Evolutionary conservation across 345 rosid genomes (phyloP), one percentile per base, ranked within the genome.

Genomic region (Microcos paniculata): DNA sequence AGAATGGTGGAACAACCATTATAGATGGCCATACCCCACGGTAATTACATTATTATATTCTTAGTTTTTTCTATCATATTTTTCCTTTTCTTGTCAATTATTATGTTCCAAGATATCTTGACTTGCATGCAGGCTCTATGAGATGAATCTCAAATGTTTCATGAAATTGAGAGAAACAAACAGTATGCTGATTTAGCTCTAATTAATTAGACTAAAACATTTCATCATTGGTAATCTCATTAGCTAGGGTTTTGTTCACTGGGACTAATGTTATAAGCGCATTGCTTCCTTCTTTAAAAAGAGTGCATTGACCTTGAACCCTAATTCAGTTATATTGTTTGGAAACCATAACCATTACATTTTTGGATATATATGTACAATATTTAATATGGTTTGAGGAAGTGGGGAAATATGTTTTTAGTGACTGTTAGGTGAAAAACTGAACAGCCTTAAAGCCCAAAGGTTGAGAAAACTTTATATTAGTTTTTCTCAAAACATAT

Each of bases 21-120:
- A 55, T 66, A 72, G 82, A 80, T 90, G 94, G 94, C 94, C 94
- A 26, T 90, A 90, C 82, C 94, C 94, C 1, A 88, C 94, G 82
- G 94, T 90, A 77, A 75, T 19, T 61, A 61, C 30, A 24, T 0
- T n/a, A 14, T 16, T 1, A 35, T n/a, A n/a, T 21, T 59, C 26
- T 26, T 3, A 24, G 53, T 48, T 11, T 48, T 48, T 48, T 16
- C 53, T n/a, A n/a, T 31, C 16, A 1, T 26, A 10, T 46, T 31
- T 3, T 28, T 19, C 12, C 51, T 66, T n/a, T n/a, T n/a, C n/a
- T n/a, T n/a, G n/a, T n/a, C n/a, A n/a, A n/a, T n/a, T n/a, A n/a
- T n/a, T n/a, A n/a, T n/a, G n/a, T n/a, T n/a, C n/a, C n/a, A n/a
- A n/a, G n/a, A n/a, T n/a, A n/a, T n/a, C n/a, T n/a, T n/a, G n/a